Percentiles rank a stretch among this genome's conserved stretches.
Conservation (phyloP, 139 green algal species). For the Parachlorella kessleri region DNA sequence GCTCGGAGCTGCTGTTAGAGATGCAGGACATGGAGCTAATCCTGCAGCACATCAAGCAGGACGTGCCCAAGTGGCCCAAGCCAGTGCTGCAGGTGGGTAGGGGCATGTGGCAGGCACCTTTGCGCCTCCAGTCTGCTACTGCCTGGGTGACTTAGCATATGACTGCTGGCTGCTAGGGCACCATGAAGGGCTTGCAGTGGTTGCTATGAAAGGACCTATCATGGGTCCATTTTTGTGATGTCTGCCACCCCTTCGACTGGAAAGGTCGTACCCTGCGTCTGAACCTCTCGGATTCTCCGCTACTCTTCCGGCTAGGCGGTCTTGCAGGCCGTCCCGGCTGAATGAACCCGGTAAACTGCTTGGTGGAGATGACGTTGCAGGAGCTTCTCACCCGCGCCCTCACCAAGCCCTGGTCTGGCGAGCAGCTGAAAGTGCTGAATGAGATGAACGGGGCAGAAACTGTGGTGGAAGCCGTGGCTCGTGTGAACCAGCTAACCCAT, state of each 20-base stretch:
- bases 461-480: slow-evolving; percentile 17
- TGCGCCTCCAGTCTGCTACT: too few species aligned
- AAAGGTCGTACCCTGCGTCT: background rate
- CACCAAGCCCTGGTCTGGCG: slow-evolving; percentile 48
- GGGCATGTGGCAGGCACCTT: too few species aligned
- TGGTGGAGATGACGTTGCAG: too few species aligned
- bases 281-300: background rate
- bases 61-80: slow-evolving; percentile 45
- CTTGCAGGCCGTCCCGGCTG: background rate
- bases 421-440: slow-evolving; percentile 59
- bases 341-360: too few species aligned
- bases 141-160: too few species aligned
- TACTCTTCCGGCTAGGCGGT: background rate
- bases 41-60: slow-evolving; percentile 54
- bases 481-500: slow-evolving; percentile 13
- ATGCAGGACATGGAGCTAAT: slow-evolving; percentile 73
- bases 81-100: background rate
- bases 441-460: slow-evolving; percentile 55
- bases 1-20: slow-evolving; percentile 43
- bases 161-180: too few species aligned
- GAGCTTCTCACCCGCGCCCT: slow-evolving; percentile 44
- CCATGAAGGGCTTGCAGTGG: too few species aligned
- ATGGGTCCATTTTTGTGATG: too few species aligned
- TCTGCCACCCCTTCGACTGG: background rate
- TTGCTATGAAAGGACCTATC: too few species aligned